Conservation (phyloP, 306 rosid species). For the Cucumis melo region DNA sequence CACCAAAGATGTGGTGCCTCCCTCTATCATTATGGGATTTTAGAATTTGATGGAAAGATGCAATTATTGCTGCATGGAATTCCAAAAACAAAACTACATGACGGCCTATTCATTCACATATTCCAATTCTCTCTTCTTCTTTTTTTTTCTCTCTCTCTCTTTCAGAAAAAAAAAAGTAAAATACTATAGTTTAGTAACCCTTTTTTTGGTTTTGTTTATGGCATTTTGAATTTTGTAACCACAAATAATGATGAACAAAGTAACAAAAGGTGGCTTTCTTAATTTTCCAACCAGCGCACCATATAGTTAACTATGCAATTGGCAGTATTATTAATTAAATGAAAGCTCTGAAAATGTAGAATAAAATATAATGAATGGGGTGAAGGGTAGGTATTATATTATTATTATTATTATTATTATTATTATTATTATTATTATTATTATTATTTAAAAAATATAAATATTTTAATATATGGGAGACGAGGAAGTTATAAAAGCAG, state of each 20-base stretch:
- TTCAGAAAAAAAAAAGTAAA: too few species aligned
- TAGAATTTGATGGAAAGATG: constrained; percentile 34
- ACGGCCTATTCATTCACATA: neutral
- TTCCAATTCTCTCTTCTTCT: neutral
- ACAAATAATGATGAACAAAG: neutral
- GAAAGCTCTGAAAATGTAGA: too few species aligned
- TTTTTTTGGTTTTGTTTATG: too few species aligned
- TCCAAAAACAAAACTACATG: constrained; percentile 12
- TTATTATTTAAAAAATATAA: too few species aligned
- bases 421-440: too few species aligned
- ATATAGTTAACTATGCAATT: neutral
- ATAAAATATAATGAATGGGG: too few species aligned
- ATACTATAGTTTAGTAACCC: neutral
- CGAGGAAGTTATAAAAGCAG: neutral
- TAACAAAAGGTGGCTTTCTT: neutral
- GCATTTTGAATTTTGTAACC: neutral
- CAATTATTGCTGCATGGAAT: constrained; percentile 80
- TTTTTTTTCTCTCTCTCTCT: too few species aligned
- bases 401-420: too few species aligned
- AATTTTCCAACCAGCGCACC: neutral
- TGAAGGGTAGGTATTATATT: too few species aligned
- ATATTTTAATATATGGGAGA: too few species aligned
- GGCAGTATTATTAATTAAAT: too few species aligned
- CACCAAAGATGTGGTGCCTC: constrained; percentile 56
- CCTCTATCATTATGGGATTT: constrained; percentile 51